Evolutionary conservation across 495 filamentous ascomycete species (phyloP).

Genomic region (Tuber umbilicatum): DNA sequence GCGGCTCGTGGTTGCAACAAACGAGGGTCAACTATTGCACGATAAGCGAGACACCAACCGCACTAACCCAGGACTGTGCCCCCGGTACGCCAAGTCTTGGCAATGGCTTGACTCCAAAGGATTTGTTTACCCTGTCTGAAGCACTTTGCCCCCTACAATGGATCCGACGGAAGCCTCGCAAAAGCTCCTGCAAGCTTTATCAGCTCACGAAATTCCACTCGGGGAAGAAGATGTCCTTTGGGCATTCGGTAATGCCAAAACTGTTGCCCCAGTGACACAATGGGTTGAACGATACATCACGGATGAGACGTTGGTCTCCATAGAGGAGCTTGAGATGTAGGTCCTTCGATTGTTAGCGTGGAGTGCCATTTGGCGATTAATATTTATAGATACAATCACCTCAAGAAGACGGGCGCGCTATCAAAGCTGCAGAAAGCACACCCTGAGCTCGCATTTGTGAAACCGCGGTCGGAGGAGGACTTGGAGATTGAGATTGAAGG

Average conservation of each 20-base stretch:
- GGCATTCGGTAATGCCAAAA: slow-evolving; percentile 37
- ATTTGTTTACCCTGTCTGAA: slow-evolving; percentile 14
- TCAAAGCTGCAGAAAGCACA: slow-evolving; percentile 33
- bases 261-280: slow-evolving; percentile 13
- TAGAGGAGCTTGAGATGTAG: slow-evolving; percentile 34
- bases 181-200: slow-evolving; percentile 32
- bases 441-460: slow-evolving; percentile 28
- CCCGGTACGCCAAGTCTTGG: slow-evolving; percentile 22
- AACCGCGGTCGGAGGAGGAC: slow-evolving; percentile 28
- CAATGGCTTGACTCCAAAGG: slow-evolving; percentile 18
- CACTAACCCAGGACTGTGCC: background rate
- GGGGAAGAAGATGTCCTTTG: slow-evolving; percentile 31
- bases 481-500: slow-evolving; percentile 24
- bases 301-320: slow-evolving; percentile 31
- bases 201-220: slow-evolving; percentile 20
- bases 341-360: background rate
- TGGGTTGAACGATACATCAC: slow-evolving; percentile 34
- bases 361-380: background rate
- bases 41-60: background rate
- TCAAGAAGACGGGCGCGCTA: slow-evolving; percentile 35
- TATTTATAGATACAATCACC: slow-evolving; percentile 32
- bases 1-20: background rate
- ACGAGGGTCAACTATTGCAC: background rate
- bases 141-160: slow-evolving; percentile 22
- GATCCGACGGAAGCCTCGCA: slow-evolving; percentile 20